Percentiles rank a stretch among this genome's conserved stretches.
Evolutionary conservation across 768 basidiomycete species (phyloP).

Genomic region (Termitomyces sp.): DNA sequence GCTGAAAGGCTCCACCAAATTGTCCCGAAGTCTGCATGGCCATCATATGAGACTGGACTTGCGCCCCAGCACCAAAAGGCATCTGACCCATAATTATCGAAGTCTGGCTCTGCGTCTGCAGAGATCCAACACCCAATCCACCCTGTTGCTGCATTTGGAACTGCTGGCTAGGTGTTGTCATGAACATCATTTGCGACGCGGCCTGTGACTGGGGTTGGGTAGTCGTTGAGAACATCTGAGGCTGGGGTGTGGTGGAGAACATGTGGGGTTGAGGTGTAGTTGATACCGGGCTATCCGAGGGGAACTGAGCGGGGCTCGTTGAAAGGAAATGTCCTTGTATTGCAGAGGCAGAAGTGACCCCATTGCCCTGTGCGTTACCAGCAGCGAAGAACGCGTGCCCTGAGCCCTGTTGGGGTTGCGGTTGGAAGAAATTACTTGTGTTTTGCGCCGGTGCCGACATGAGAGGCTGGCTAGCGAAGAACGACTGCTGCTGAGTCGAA

Average conservation of each 20-base stretch:
- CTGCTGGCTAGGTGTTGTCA: slow-evolving; percentile 25
- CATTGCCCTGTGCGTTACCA: slow-evolving; percentile 11
- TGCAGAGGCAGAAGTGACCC: slow-evolving; percentile 25
- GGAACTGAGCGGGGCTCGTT: slow-evolving; percentile 30
- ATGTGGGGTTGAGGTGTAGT: slow-evolving; percentile 19
- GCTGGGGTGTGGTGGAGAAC: slow-evolving; percentile 21
- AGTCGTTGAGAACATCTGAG: slow-evolving; percentile 26
- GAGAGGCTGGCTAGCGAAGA: slow-evolving; percentile 20
- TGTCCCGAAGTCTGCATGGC: slow-evolving; percentile 21
- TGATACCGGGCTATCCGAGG: slow-evolving; percentile 30
- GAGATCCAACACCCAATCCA: slow-evolving; percentile 4
- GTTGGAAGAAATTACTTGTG: slow-evolving; percentile 18
- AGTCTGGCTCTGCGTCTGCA: slow-evolving; percentile 15
- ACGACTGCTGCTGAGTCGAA: slow-evolving; percentile 12
- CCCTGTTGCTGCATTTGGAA: slow-evolving; percentile 19
- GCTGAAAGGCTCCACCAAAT: slow-evolving; percentile 17
- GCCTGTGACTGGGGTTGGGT: slow-evolving; percentile 24
- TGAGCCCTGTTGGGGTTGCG: slow-evolving; percentile 19
- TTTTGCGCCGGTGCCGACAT: slow-evolving; percentile 16
- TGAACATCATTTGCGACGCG: slow-evolving; percentile 8
- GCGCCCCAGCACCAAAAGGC: background rate
- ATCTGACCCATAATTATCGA: slow-evolving; percentile 8
- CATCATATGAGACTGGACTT: slow-evolving; percentile 1
- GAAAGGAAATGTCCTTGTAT: slow-evolving; percentile 27
- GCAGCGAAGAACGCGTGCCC: slow-evolving; percentile 8